phyloP scores from a whole-genome alignment of 2,329 filamentous ascomycete genomes.

The Cercospora berteroae region DNA sequence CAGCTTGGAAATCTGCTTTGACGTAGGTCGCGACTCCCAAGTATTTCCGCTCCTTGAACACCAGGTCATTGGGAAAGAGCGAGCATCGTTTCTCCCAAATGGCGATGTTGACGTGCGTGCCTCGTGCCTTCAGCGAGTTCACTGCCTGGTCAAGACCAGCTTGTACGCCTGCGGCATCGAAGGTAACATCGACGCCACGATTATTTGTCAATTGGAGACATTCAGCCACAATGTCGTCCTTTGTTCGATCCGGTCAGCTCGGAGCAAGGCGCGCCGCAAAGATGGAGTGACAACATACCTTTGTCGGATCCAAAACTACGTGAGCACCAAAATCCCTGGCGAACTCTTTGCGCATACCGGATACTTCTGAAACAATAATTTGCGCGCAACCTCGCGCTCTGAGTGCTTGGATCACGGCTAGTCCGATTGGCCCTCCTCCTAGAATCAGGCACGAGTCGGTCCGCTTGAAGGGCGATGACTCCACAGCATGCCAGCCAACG shows the following conservation, averaged over 20 bases:
- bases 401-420: slow-evolving; percentile 50
- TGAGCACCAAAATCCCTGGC: slow-evolving; percentile 53
- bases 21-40: slow-evolving; percentile 54
- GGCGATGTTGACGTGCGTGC: slow-evolving; percentile 56
- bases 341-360: slow-evolving; percentile 48
- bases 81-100: slow-evolving; percentile 56
- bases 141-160: slow-evolving; percentile 51
- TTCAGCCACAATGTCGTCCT: slow-evolving; percentile 48
- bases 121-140: slow-evolving; percentile 49
- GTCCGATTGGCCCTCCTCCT: slow-evolving; percentile 55
- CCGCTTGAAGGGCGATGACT: slow-evolving; percentile 49
- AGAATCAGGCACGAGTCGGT: slow-evolving; percentile 51
- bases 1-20: slow-evolving; percentile 51
- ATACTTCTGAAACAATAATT: slow-evolving; percentile 56
- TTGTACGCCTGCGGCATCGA: slow-evolving; percentile 56
- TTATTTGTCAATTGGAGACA: slow-evolving; percentile 46
- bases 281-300: slow-evolving; percentile 41
- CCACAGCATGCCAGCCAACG: slow-evolving; percentile 57
- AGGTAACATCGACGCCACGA: slow-evolving; percentile 52
- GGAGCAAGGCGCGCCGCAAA: slow-evolving; percentile 26
- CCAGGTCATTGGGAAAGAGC: slow-evolving; percentile 51
- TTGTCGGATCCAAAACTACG: slow-evolving; percentile 52
- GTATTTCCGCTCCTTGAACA: slow-evolving; percentile 55
- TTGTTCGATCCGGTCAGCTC: slow-evolving; percentile 49
- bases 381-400: slow-evolving; percentile 45